Evolutionary conservation across 1,284 basidiomycete genomes (phyloP).

Genomic region (Boletellus deceptivus): DNA sequence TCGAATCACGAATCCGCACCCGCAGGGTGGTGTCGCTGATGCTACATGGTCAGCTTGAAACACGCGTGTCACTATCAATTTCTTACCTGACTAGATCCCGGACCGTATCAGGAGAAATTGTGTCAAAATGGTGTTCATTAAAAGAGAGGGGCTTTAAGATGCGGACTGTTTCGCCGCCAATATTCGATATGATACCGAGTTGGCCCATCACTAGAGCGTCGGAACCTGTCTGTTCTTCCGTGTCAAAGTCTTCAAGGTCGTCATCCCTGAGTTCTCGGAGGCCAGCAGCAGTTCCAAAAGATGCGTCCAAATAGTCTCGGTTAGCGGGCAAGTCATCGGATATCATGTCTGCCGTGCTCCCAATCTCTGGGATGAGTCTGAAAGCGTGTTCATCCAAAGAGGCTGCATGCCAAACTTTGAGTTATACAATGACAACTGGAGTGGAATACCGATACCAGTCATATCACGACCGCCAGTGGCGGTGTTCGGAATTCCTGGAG

Average conservation of each 20-base stretch:
- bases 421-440: neutral
- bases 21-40: conserved; percentile 48
- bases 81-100: conserved; percentile 49
- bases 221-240: conserved; percentile 38
- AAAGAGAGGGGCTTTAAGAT: conserved; percentile 66
- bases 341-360: conserved; percentile 83
- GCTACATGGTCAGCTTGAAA: conserved; percentile 30
- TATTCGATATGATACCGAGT: conserved; percentile 55
- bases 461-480: conserved; percentile 23
- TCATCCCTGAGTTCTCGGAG: conserved; percentile 68
- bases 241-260: conserved; percentile 65
- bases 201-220: conserved; percentile 28
- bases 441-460: conserved; percentile 26
- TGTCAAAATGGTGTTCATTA: conserved; percentile 73
- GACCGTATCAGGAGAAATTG: conserved; percentile 52
- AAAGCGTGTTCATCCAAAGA: conserved; percentile 88
- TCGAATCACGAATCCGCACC: conserved; percentile 59
- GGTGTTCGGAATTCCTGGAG: conserved; percentile 9
- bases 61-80: conserved; percentile 6
- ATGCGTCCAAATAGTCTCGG: conserved; percentile 81
- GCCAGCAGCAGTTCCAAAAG: conserved; percentile 75
- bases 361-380: conserved; percentile 66
- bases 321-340: conserved; percentile 90
- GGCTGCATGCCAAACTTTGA: conserved; percentile 40
- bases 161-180: conserved; percentile 84